Base-by-base conservation (phyloP, 2,329 filamentous ascomycete species). In the Penicillium freii region DNA sequence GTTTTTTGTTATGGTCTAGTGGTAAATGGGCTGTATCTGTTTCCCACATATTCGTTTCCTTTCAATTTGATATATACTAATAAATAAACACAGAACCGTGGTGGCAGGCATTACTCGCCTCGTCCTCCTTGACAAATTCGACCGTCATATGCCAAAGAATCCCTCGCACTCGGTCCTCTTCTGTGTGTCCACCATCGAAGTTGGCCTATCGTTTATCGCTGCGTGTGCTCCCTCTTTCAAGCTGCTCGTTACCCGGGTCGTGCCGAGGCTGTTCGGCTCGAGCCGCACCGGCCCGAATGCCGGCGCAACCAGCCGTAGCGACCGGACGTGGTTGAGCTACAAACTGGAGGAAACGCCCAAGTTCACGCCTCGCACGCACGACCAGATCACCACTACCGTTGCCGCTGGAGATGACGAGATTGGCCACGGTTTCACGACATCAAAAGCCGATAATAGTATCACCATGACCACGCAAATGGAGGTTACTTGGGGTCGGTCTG, bases 401-500 rank as follows among this genome's bases (percentile, higher is more conserved):
- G 49, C 19, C 10, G 19, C 13, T n/a, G 39, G 38, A 3, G 23
- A 29, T 19, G n/a, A 10, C 11, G 17, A 27, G n/a, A 3, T 27
- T 3, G 23, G 9, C 8, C 17, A 36, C n/a, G 6, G 21, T 15
- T 17, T 40, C 29, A 25, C 19, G n/a, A 38, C 38, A 25, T 38
- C 5, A 5, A 25, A 46, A 38, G 5, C 27, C n/a, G 39, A 56
- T 9, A 51, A 56, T 33, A 34, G 10, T 1, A 58, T 58, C n/a
- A 56, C 42, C 5, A 51, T 58, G 52, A 58, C 47, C 11, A 56
- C 51, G 3, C 27, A 58, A 29, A 51, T 58, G 51, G 51, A 58
- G 56, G 52, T 58, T 33, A 55, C 51, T 25, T 58, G 56, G 56
- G 40, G 13, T 19, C 51, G 38, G 29, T 40, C 56, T 17, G 34